These are phyloP conservation scores for Closterium sp. DNA, from an alignment of 139 green algal species.

Conservation along the genomic window DNA sequence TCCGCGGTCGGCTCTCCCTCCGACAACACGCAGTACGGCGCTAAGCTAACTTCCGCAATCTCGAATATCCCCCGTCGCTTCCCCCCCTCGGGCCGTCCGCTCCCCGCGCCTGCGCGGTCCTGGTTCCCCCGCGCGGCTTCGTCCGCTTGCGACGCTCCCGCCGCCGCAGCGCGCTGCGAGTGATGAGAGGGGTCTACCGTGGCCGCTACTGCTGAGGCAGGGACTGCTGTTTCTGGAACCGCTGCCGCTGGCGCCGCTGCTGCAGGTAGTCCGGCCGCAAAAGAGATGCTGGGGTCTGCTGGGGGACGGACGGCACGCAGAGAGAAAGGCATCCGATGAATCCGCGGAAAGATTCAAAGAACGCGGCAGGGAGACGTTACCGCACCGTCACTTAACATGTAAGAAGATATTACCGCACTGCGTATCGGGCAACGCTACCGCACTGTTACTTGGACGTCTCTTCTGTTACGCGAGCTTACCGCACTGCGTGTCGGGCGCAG, in stretches of 20 bases:
- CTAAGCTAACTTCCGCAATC: neutral
- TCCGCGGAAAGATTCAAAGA: too few relatives aligned
- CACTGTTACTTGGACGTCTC: too few relatives aligned
- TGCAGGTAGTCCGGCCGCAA: neutral
- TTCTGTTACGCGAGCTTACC: too few relatives aligned
- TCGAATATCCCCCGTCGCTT: neutral
- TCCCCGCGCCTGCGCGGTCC: neutral
- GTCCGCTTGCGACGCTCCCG: neutral
- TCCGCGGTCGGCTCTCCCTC: neutral
- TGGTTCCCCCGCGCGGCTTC: neutral
- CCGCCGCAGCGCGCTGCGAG: neutral
- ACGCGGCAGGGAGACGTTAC: too few relatives aligned
- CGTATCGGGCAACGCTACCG: too few relatives aligned
- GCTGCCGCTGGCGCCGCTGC: too few relatives aligned
- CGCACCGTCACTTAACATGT: too few relatives aligned
- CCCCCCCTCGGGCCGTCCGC: neutral
- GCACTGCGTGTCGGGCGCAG: neutral
- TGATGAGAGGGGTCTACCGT: neutral
- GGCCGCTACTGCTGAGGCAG: too few relatives aligned
- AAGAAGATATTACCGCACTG: too few relatives aligned
- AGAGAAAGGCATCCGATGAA: neutral
- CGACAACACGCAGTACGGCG: neutral
- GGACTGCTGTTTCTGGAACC: too few relatives aligned
- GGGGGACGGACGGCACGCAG: too few relatives aligned
- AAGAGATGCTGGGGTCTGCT: neutral